Evolutionary conservation across 371 early-diverging fungal species (phyloP), one percentile per base, ranked within the genome.

Genomic region (Blakeslea trispora): DNA sequence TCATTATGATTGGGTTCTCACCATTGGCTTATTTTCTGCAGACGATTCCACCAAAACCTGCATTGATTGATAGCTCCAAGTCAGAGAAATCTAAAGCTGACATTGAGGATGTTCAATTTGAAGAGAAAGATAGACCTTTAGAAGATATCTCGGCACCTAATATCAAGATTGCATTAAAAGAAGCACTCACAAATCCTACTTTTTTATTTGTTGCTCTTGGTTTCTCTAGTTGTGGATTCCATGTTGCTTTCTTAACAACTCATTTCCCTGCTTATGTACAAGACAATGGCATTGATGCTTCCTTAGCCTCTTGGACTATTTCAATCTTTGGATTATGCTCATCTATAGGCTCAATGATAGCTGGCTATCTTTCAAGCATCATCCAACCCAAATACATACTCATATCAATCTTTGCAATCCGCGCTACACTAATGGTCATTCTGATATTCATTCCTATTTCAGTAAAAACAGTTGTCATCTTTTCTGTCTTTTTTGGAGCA

Each of bases 401-500:
- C 24, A 55, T 64, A 22, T 53, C 44, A 8, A 59, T 73, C 19
- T 73, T 59, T 37, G 24, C 49, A 6, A 24, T 55, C n/a, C 31
- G 74, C 22, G 61, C 60, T 0, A 21, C 67, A 3, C 42, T 73
- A 22, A 48, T 69, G 9, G 50, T 64, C 7, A 59, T 67, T 34
- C 45, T 73, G 9, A n/a, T 64, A 1, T 73, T 60, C 28, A 39
- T 61, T 22, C 67, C 66, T 11, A 28, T 60, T 1, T 67, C 74
- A 0, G 22, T 67, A 6, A 55, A 63, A 1, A 67, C 63, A 2
- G 64, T 64, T 0, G 42, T 69, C 11, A 69, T 81, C 11, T 79
- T 79, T 32, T 63, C 81, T 7, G 77, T 81, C 31, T 80, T 83
- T 22, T 72, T 82, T 61, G 84, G 84, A 5, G 82, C 82, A 57